A percentile compares a stretch with the other conserved stretches of the same genome.
phyloP scores from a whole-genome alignment of 805 yeast species.

The Scheffersomyces lignosus region DNA sequence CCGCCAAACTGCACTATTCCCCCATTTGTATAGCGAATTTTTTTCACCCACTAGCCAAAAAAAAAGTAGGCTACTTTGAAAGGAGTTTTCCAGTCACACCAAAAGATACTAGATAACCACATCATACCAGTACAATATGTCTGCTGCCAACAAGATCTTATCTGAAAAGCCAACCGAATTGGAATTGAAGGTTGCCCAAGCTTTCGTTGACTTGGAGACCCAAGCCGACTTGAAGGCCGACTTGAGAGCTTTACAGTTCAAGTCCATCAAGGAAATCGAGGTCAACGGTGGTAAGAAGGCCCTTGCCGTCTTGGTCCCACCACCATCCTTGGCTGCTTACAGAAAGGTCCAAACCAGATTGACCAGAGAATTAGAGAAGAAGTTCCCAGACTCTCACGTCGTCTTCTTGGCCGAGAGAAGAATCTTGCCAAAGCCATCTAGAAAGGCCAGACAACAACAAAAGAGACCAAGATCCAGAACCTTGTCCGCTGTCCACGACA shows the following conservation, averaged over 20 bases:
- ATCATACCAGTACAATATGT: constrained; percentile 55
- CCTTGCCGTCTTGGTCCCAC: constrained; percentile 96
- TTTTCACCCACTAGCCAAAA: background rate
- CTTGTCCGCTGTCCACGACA: constrained; percentile 97
- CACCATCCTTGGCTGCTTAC: constrained; percentile 87
- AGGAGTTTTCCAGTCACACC: constrained; percentile 6
- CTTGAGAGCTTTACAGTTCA: constrained; percentile 97
- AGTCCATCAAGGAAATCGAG: constrained; percentile 96
- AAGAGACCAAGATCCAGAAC: constrained; percentile 99
- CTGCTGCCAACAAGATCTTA: constrained; percentile 95
- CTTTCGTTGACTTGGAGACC: constrained; percentile 94
- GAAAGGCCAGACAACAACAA: constrained; percentile 90
- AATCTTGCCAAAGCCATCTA: constrained; percentile 98
- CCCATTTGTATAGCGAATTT: constrained; percentile 9
- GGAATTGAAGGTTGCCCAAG: constrained; percentile 99
- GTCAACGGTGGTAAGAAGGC: constrained; percentile 99
- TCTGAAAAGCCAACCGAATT: constrained; percentile 95
- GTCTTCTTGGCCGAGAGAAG: constrained; percentile 99
- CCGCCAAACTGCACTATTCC: constrained; percentile 6
- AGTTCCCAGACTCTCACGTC: constrained; percentile 99
- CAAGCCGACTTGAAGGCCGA: constrained; percentile 97
- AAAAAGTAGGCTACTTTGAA: background rate
- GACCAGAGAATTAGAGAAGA: constrained; percentile 99
- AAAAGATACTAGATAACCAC: constrained; percentile 2
- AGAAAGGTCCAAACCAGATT: constrained; percentile 96